phyloP scores from a whole-genome alignment of 768 basidiomycete species.

The Mrakia blollopis region DNA sequence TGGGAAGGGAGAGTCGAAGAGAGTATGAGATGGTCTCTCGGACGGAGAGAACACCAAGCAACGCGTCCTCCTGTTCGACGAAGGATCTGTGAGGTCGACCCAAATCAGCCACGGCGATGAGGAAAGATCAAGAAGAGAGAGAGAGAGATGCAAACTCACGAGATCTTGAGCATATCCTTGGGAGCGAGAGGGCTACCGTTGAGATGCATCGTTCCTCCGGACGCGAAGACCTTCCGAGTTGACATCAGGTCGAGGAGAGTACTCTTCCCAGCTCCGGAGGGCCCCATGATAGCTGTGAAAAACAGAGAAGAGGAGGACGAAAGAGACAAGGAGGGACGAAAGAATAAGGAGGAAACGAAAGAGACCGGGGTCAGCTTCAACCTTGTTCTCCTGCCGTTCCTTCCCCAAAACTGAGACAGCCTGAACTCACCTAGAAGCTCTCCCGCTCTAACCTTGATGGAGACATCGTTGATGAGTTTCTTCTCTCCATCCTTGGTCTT shows the following conservation, averaged over 20 bases:
- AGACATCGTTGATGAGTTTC: conserved; percentile 34
- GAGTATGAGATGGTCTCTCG: conserved; percentile 56
- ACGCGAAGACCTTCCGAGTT: background rate
- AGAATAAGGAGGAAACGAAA: background rate
- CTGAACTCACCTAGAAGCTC: conserved; percentile 35
- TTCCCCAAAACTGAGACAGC: too few relatives aligned
- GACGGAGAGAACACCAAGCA: conserved; percentile 58
- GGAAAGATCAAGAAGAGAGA: background rate
- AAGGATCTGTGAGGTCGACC: conserved; percentile 44
- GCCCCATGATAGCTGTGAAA: conserved; percentile 17
- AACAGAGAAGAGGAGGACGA: background rate
- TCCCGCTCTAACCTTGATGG: conserved; percentile 33
- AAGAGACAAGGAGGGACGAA: background rate
- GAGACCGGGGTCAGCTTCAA: background rate
- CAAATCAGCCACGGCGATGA: conserved; percentile 31
- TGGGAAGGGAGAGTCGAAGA: conserved; percentile 46
- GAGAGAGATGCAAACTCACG: background rate
- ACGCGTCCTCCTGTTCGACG: conserved; percentile 60
- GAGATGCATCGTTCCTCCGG: background rate
- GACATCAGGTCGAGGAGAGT: conserved; percentile 25
- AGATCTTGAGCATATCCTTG: background rate
- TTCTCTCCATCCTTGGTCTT: conserved; percentile 15
- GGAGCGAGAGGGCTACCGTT: background rate
- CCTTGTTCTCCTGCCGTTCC: background rate
- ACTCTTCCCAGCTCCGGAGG: conserved; percentile 34